Conservation (phyloP, 1,139 yeast genomes). For the Citeromyces siamensis region DNA sequence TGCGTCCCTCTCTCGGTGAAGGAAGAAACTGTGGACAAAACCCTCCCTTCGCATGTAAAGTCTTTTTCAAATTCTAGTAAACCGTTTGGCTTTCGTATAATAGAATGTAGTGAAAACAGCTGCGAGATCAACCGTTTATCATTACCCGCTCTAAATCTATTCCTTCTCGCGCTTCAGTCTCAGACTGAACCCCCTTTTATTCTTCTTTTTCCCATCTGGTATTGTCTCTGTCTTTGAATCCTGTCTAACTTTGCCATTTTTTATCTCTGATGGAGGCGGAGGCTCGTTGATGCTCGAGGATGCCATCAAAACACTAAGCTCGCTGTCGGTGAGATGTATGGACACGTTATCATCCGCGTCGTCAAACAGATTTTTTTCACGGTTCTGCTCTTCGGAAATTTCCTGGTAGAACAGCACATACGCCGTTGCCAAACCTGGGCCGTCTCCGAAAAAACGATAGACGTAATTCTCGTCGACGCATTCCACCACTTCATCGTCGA, state of each 20-base stretch:
- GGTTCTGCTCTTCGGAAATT: slow-evolving; percentile 18
- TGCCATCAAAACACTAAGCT: slow-evolving; percentile 1
- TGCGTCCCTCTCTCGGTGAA: too few species aligned
- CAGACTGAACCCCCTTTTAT: slow-evolving; percentile 1
- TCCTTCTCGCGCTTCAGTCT: slow-evolving; percentile 3
- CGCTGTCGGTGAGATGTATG: not conserved
- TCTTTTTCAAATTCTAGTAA: too few species aligned
- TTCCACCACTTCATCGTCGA: slow-evolving; percentile 94
- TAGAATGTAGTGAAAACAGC: too few species aligned
- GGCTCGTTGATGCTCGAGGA: not conserved
- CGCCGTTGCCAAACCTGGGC: slow-evolving; percentile 84
- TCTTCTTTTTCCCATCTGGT: not conserved
- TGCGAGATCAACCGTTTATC: not conserved
- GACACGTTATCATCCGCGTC: slow-evolving; percentile 11
- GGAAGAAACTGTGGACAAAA: too few species aligned
- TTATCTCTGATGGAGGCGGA: not conserved
- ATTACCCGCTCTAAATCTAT: not conserved
- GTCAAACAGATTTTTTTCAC: slow-evolving; percentile 14
- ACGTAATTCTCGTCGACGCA: slow-evolving; percentile 78
- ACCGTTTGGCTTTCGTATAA: too few species aligned
- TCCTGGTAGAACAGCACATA: slow-evolving; percentile 72
- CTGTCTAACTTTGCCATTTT: not conserved
- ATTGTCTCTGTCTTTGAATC: not conserved
- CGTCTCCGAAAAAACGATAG: slow-evolving; percentile 78
- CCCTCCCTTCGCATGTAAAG: too few species aligned